A percentile compares a stretch with the other conserved stretches of the same genome.
phyloP scores from a whole-genome alignment of 2,329 filamentous ascomycete genomes.

The Domatiomyces globalis region DNA sequence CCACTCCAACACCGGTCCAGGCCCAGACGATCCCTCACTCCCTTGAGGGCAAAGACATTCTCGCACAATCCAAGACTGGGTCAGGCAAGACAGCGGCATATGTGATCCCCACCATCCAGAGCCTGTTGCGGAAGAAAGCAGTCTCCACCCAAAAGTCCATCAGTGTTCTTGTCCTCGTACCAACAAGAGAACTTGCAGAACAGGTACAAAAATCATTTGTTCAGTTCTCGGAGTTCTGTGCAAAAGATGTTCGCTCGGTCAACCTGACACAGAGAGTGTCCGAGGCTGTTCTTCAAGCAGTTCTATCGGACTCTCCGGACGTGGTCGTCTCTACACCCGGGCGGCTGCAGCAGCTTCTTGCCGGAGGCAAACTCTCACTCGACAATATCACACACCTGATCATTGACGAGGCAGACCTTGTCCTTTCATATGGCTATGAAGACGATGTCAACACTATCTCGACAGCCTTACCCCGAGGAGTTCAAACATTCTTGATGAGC shows the following conservation, averaged over 20 bases:
- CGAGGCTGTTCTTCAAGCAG: constrained; percentile 71
- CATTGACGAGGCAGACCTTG: constrained; percentile 85
- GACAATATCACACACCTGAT: constrained; percentile 62
- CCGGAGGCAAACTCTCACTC: constrained; percentile 55
- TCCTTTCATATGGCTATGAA: constrained; percentile 86
- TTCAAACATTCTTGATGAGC: constrained; percentile 87
- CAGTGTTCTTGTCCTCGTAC: constrained; percentile 76
- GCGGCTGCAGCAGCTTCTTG: constrained; percentile 65
- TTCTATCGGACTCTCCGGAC: constrained; percentile 74
- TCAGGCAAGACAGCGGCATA: constrained; percentile 98
- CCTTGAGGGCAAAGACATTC: constrained; percentile 72
- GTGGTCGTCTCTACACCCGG: constrained; percentile 83
- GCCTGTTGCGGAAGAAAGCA: constrained; percentile 64
- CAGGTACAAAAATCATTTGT: constrained; percentile 73
- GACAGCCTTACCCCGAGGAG: constrained; percentile 62
- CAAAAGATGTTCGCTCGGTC: constrained; percentile 65
- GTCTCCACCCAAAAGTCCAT: constrained; percentile 28
- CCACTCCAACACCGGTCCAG: constrained; percentile 78
- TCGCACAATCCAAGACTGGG: constrained; percentile 86
- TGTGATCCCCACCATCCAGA: constrained; percentile 72
- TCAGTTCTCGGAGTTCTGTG: constrained; percentile 65
- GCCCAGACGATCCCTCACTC: constrained; percentile 75
- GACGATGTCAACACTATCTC: constrained; percentile 74
- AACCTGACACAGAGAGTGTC: constrained; percentile 87
- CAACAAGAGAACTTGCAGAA: constrained; percentile 83